Base-by-base conservation (phyloP, 225 moss, liverwort and hornwort species). In the Climacium dendroides region DNA sequence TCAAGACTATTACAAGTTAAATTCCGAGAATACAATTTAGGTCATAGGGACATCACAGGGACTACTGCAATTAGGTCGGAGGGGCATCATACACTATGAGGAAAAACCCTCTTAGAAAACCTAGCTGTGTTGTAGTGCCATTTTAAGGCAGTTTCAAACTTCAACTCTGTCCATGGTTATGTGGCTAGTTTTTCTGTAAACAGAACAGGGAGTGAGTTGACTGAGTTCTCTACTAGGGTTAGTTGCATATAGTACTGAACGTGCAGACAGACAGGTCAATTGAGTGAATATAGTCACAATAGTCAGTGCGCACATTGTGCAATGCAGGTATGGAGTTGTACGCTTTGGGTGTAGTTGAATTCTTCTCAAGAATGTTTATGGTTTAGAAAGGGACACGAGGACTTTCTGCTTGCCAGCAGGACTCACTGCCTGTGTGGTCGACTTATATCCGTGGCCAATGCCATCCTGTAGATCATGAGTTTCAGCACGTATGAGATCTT, bases 261-360 rank as follows among this genome's bases (percentile, higher is more conserved):
- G 34, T 47, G 57, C 83, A 39, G 72, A 55, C 41, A 48, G 77
- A 22, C 22, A 69, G 69, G 20, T 83, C 69, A 41, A 52, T 69
- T 69, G 83, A 83, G 76, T 79, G 73, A 80, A 53, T 67, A 74
- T 78, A 78, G 53, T 80, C 59, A 74, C 83, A 50, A 34, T 74
- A 88, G 74, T 79, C 41, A 88, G 85, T 93, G 91, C 93, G 91
- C 93, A 90, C 93, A 93, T 91, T 91, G 93, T 91, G 93, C 93
- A 91, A 91, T 90, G 88, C 87, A 91, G 90, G 93, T 85, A 76
- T 39, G 78, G 86, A 84, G 75, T 85, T 73, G 60, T 74, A 73
- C 60, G 86, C 83, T 89, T 76, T 69, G 75, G 25, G 43, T 47
- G 79, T 74, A 74, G 87, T 76, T 82, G 63, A 74, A 63, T 59